These are phyloP conservation scores for Schwanniomyces pseudopolymorphus DNA, from an alignment of 805 yeast species.

Conservation along the genomic window DNA sequence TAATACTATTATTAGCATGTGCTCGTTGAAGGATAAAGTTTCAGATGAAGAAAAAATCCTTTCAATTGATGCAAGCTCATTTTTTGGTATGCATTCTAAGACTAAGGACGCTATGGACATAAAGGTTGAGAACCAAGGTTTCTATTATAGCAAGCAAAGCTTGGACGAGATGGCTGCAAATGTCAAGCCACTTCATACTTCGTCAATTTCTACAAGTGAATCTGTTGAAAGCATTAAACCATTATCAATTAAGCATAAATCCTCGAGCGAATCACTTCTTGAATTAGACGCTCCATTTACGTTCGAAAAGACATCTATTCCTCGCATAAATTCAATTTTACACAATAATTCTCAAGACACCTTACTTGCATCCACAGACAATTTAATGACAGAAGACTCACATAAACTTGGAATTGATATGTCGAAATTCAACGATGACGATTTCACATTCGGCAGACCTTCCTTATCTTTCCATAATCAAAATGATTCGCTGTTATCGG, in stretches of 20 bases:
- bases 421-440: neutral
- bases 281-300: conserved; percentile 4
- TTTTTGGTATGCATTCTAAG: conserved; percentile 55
- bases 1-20: conserved; percentile 46
- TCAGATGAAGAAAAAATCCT: conserved; percentile 39
- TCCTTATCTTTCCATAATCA: neutral
- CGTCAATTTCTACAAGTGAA: conserved; percentile 18
- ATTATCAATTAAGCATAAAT: neutral
- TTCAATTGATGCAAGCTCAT: conserved; percentile 55
- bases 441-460: neutral
- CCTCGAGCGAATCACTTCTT: neutral
- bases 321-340: neutral
- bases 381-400: conserved; percentile 1
- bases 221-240: conserved; percentile 10
- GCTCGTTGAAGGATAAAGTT: conserved; percentile 25
- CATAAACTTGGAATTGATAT: neutral
- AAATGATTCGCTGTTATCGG: neutral
- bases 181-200: neutral
- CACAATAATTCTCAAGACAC: conserved; percentile 12
- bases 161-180: conserved; percentile 18
- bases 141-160: conserved; percentile 31
- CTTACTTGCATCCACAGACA: conserved; percentile 7
- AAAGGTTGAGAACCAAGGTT: conserved; percentile 17
- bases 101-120: conserved; percentile 31
- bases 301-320: neutral